These are phyloP conservation scores for Wickerhamomyces canadensis DNA, from an alignment of 805 yeast genomes.

Conservation along the genomic window DNA sequence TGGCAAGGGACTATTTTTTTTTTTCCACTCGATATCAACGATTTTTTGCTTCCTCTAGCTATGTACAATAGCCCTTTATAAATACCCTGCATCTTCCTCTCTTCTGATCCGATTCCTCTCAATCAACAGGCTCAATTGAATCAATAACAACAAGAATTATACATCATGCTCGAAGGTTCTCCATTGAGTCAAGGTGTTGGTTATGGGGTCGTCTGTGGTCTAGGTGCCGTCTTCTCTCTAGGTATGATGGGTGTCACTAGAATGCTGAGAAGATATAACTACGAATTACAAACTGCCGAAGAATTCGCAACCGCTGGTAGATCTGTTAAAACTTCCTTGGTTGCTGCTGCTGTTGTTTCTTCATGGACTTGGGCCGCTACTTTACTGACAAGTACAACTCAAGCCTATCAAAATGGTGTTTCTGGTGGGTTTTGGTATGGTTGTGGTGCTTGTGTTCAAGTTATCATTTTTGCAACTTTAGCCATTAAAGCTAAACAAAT, in stretches of 20 bases:
- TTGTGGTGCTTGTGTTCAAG: conserved; percentile 87
- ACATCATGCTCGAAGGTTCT: no score
- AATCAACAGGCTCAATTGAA: no score
- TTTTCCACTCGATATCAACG: no score
- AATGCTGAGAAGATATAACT: conserved; percentile 69
- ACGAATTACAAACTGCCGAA: conserved; percentile 86
- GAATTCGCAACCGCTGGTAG: conserved; percentile 93
- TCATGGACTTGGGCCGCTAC: conserved; percentile 96
- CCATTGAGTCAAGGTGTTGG: conserved; percentile 1
- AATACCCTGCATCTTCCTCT: no score
- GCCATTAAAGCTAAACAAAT: conserved; percentile 86
- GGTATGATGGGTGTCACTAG: conserved; percentile 78
- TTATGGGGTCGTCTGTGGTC: conserved; percentile 35
- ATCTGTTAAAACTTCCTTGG: conserved; percentile 76
- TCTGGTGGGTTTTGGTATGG: conserved; percentile 70
- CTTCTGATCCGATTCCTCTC: no score
- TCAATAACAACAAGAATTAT: background rate
- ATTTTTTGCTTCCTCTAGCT: no score
- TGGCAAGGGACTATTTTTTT: no score
- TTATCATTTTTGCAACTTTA: conserved; percentile 75
- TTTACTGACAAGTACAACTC: conserved; percentile 66
- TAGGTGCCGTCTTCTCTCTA: conserved; percentile 72
- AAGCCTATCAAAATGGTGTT: conserved; percentile 73
- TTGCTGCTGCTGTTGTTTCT: conserved; percentile 86
- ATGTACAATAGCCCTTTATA: no score